Evolutionary conservation across 331 rosid genomes (phyloP).

Genomic region (Rhamnella rubrinervis): DNA sequence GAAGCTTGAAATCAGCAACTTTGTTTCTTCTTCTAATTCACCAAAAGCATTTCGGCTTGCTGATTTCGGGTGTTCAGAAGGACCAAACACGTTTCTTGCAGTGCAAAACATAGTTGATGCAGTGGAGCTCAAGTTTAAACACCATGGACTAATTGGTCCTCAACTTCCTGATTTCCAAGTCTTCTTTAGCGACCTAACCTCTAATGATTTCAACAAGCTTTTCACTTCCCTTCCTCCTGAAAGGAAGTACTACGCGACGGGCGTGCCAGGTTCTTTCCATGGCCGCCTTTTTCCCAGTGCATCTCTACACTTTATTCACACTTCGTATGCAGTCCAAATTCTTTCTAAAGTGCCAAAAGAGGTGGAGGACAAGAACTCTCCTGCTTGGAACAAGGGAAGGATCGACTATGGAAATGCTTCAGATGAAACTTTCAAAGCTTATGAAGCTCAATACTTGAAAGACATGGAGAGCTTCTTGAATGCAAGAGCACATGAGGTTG

Average conservation of each 20-base stretch:
- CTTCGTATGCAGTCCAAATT: slow-evolving; percentile 22
- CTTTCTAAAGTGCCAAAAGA: slow-evolving; percentile 21
- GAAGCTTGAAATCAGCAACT: slow-evolving; percentile 11
- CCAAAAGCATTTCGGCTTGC: slow-evolving; percentile 1
- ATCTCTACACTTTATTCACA: slow-evolving; percentile 23
- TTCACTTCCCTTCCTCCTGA: slow-evolving; percentile 19
- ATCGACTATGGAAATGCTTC: slow-evolving; percentile 16
- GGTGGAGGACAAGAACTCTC: slow-evolving; percentile 3
- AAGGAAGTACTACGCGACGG: slow-evolving; percentile 14
- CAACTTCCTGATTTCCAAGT: slow-evolving; percentile 26
- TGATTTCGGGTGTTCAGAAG: slow-evolving; percentile 18
- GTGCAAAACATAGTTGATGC: neutral
- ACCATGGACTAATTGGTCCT: neutral
- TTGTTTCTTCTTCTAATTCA: neutral
- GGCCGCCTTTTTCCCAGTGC: slow-evolving; percentile 8
- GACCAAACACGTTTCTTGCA: slow-evolving; percentile 30
- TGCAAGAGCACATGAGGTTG: slow-evolving; percentile 27
- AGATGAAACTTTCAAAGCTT: slow-evolving; percentile 11
- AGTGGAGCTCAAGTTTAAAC: slow-evolving; percentile 3
- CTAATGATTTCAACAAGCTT: slow-evolving; percentile 27
- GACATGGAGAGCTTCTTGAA: slow-evolving; percentile 17
- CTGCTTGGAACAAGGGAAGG: slow-evolving; percentile 29
- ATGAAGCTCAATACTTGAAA: slow-evolving; percentile 6
- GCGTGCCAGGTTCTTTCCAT: slow-evolving; percentile 27
- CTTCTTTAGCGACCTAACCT: slow-evolving; percentile 17